Conservation (phyloP, 768 basidiomycete genomes). For the Suillus sp. region DNA sequence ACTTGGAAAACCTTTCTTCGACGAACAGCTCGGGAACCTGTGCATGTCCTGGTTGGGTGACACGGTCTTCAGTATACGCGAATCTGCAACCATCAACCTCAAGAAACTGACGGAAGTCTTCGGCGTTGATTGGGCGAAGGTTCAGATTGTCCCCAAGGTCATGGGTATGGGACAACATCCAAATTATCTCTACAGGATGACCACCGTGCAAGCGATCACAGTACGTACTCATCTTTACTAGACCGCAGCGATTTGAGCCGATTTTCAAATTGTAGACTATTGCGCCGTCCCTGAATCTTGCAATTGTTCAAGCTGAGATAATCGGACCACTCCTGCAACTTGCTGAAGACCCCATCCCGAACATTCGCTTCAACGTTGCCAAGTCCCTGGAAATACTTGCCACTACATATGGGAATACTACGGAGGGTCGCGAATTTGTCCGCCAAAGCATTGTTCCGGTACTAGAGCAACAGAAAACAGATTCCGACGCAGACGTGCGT, state of each 20-base stretch:
- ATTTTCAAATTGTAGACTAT: constrained; percentile 71
- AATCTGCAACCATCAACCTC: constrained; percentile 96
- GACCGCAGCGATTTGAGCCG: not conserved
- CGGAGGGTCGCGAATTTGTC: constrained; percentile 77
- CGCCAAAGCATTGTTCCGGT: constrained; percentile 76
- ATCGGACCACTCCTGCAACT: constrained; percentile 82
- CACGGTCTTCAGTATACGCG: constrained; percentile 96
- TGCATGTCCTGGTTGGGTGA: constrained; percentile 99
- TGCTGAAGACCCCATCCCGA: constrained; percentile 90
- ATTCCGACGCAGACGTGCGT: constrained; percentile 93
- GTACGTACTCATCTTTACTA: constrained; percentile 46
- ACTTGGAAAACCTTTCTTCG: constrained; percentile 94
- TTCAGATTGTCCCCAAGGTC: constrained; percentile 94
- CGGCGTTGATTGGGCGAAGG: constrained; percentile 95
- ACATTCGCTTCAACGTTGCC: constrained; percentile 98
- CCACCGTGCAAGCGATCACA: constrained; percentile 97
- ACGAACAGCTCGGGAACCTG: constrained; percentile 93
- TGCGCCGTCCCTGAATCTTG: constrained; percentile 81
- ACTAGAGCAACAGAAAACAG: constrained; percentile 83
- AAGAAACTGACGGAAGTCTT: constrained; percentile 98
- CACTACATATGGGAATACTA: constrained; percentile 56
- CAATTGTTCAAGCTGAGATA: constrained; percentile 83
- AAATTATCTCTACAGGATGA: constrained; percentile 98
- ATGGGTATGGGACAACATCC: constrained; percentile 96
- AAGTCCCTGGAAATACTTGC: constrained; percentile 93